Evolutionary conservation across 2,329 filamentous ascomycete genomes (phyloP).

Genomic region (Colletotrichum ledebouriae): DNA sequence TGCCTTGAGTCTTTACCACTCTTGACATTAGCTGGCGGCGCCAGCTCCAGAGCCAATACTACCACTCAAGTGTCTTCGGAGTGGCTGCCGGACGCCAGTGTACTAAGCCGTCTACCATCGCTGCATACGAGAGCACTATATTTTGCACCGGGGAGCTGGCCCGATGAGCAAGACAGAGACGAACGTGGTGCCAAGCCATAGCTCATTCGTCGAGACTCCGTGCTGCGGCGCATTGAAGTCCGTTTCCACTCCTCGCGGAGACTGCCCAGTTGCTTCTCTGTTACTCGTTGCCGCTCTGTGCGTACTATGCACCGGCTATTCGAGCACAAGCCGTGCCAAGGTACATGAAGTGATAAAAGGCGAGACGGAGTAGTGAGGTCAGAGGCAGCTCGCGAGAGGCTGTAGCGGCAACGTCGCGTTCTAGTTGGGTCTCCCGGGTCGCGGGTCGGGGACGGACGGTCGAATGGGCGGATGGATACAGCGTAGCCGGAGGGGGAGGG

Average conservation of each 20-base stretch:
- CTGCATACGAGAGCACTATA: neutral
- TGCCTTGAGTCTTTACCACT: no score
- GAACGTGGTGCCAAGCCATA: neutral
- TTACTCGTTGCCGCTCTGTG: neutral
- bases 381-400: constrained; percentile 5
- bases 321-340: constrained; percentile 20
- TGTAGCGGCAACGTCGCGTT: constrained; percentile 24
- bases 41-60: neutral
- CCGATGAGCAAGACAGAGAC: constrained; percentile 1
- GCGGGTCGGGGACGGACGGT: constrained; percentile 2
- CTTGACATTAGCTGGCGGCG: neutral
- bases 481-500: neutral
- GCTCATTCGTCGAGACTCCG: neutral
- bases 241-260: neutral
- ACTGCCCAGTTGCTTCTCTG: neutral
- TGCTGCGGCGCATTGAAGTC: neutral
- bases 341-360: constrained; percentile 7
- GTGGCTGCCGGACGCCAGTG: neutral
- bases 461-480: neutral
- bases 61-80: neutral
- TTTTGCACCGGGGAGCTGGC: constrained; percentile 25
- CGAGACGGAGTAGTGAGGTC: constrained; percentile 8
- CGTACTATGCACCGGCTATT: constrained; percentile 14
- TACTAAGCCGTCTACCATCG: neutral
- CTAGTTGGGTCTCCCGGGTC: neutral